Conservation (phyloP, 306 rosid genomes). For the Bauhinia variegata region DNA sequence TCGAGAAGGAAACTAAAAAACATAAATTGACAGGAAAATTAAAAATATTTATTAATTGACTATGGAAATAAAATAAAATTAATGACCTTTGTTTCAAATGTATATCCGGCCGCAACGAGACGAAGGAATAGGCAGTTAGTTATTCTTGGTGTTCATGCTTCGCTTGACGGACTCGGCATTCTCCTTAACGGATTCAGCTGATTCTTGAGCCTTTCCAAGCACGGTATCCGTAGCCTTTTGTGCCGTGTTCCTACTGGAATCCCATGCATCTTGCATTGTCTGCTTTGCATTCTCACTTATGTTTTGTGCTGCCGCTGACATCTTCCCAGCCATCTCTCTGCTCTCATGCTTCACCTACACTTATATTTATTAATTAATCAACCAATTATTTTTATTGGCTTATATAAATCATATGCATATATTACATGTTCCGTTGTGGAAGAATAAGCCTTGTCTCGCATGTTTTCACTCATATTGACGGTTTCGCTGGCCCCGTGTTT, state of each 20-base stretch:
- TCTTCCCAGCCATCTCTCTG: constrained; percentile 43
- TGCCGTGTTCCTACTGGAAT: constrained; percentile 62
- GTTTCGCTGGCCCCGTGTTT: constrained; percentile 51
- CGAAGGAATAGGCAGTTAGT: too few species aligned
- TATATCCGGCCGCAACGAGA: too few species aligned
- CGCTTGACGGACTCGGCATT: constrained; percentile 53
- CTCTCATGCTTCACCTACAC: too few species aligned
- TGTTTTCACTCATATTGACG: constrained; percentile 37
- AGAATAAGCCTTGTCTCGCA: constrained; percentile 52
- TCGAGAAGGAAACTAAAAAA: too few species aligned
- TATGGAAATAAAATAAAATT: too few species aligned
- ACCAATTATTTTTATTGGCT: too few species aligned
- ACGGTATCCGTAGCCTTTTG: constrained; percentile 55
- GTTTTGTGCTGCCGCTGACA: constrained; percentile 55
- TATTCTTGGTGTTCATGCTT: constrained; percentile 55
- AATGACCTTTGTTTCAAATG: too few species aligned
- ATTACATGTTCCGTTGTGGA: too few species aligned
- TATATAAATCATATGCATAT: too few species aligned
- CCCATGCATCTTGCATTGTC: constrained; percentile 72
- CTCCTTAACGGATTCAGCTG: constrained; percentile 58
- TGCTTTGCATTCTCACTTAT: constrained; percentile 65
- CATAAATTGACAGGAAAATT: too few species aligned
- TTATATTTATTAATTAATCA: too few species aligned
- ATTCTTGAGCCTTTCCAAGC: constrained; percentile 48
- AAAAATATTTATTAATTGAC: too few species aligned